Base-by-base conservation (phyloP, 768 basidiomycete species). In the Podaxis sp. region DNA sequence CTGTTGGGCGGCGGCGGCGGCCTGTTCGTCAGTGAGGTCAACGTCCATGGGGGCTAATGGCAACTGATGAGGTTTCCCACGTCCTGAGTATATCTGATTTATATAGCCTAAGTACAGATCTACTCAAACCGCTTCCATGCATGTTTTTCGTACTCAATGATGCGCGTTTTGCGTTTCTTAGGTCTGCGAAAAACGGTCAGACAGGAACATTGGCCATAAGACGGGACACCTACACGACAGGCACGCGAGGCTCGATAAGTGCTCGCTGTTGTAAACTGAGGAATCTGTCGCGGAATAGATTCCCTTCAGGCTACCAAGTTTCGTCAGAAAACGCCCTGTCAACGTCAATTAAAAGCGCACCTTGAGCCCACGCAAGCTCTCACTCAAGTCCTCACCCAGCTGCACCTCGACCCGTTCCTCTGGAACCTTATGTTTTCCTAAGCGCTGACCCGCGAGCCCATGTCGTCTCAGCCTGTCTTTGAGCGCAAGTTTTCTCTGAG, bases 271-370 rank as follows among this genome's bases (percentile, higher is more conserved):
- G 94, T 70, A 97, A 76, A 71, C 90, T 94, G 33, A 89, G 74
- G 77, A 94, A 94, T 1, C 93, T 85, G 72, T 97, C 95, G 24
- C 87, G 83, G 82, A 96, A 96, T 37, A 95, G 76, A 71, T 96
- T 97, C 25, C 95, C 95, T 78, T 97, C 94, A 17, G 93, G 92
- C 94, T 96, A 64, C 36, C 55, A 22, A 59, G 58, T 17, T 54
- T 41, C 41, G 63, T 64, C 24, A 56, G 55, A 54, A 29, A 38
- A 37, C 9, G 9, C 36, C 38, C 43, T 61, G 36, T 22, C 37
- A 46, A 59, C 12, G 2, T 19, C 27, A n/a, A 58, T 57, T 55
- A 3, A 22, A 49, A 19, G 75, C 82, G 47, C 56, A 92, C 94
- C 87, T 94, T 94, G 69, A 98, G 75, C 43, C 80, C 87, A 60